Base-by-base conservation (phyloP, 805 yeast genomes). In the Debaryomyces tyrocola region DNA sequence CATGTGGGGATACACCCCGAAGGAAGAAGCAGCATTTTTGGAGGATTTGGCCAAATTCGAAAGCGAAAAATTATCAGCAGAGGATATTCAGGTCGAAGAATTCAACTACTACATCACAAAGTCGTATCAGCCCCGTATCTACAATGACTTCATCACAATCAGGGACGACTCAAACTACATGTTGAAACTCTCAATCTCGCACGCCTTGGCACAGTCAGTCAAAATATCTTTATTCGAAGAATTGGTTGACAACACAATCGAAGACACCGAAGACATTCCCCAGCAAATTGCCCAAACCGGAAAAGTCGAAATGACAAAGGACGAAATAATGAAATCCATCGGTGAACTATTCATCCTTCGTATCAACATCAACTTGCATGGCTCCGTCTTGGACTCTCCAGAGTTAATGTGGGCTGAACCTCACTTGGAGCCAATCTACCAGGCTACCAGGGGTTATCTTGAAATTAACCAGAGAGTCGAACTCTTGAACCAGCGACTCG, bases 331-430 rank as follows among this genome's bases (percentile, higher is more conserved):
- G 98, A 94, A 90, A 69, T 85, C 94, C 48, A 94, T 94, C 47
- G 99, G 99, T 10, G 98, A 94, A 66, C 77, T 94, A 51, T 94
- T 94, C 65, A 94, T 94, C 49, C 70, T 94, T 53, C 67, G 95
- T 50, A 87, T 87, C 39, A 87, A 87, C 62, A 87, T 87, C 50
- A 87, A 87, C 58, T 69, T 87, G 45, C 94, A 87, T 69, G 94
- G 94, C 0, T 85, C 92, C 0, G 95, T 94, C 21, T 73, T 94
- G 50, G 99, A 94, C 64, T 88, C 96, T 1, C 99, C 99, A 1
- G 99, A 94, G 65, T 80, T 94, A 48, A 90, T 94, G 97, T 94
- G 99, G 99, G 83, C 97, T 0, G 98, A 94, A 64, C 99, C 99
- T 1, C 97, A 91, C 60, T 74, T 94, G 50, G 99, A 94, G 63